Evolutionary conservation across 2,329 filamentous ascomycete genomes (phyloP), one percentile per base, ranked within the genome.

Genomic region (Pseudogymnoascus sp.): DNA sequence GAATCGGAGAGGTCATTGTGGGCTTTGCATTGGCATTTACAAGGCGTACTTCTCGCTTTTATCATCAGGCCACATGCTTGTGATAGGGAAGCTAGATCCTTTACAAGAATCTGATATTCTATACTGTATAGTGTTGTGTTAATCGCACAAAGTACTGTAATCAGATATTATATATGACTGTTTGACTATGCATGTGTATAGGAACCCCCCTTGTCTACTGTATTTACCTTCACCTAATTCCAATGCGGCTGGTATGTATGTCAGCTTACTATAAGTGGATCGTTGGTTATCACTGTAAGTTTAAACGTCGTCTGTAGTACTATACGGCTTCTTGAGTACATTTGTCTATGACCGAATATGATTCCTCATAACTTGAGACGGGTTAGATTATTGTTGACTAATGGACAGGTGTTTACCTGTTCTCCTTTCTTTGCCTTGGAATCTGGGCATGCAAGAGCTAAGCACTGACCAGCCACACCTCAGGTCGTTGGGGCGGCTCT

Each of bases 21-120:
- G 48, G 48, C 48, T 55, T 55, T 33, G 48, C 48, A 55, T 55
- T 55, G 48, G 48, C 48, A 55, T 55, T 55, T 55, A 55, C 48
- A 55, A 55, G 48, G 48, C 48, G 48, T 55, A 55, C 48, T 55
- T 55, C 48, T 55, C 48, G 48, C 48, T 33, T 55, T 55, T 29
- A 55, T 55, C 48, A 55, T 55, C 48, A 55, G 9, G 29, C 48
- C 48, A 55, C 48, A 55, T 55, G 48, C 48, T 55, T 55, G 48
- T 55, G 48, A 55, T 55, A 33, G 48, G 29, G 48, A 55, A 33
- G 48, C 48, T 55, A 55, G 48, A 55, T 55, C 48, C 48, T 55
- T 48, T 55, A 55, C 48, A 55, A 55, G 48, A 55, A 55, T 55
- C 48, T 55, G 29, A 55, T 33, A 55, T 55, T 35, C 48, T 55